Conservation (phyloP, 306 rosid genomes). For the Hippophae rhamnoides region DNA sequence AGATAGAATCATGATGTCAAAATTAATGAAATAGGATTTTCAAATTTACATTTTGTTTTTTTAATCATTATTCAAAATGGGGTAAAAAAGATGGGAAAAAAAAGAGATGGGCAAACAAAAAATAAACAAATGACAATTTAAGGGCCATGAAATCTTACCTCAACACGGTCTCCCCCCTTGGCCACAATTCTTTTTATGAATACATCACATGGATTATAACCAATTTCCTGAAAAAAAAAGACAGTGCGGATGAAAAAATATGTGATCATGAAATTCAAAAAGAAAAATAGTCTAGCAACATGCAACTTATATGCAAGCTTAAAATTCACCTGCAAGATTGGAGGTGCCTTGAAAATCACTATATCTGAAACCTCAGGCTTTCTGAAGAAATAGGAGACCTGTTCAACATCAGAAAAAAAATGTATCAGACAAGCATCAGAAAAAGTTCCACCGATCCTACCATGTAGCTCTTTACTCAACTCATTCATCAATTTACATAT, state of each 20-base stretch:
- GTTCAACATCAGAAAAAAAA: slow-evolving; percentile 11
- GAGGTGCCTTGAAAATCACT: slow-evolving; percentile 82
- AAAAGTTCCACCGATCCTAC: too few species aligned
- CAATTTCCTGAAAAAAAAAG: slow-evolving; percentile 42
- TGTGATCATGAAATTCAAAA: slow-evolving; percentile 6
- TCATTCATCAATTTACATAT: too few species aligned
- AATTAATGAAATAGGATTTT: not conserved
- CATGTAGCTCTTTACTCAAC: too few species aligned
- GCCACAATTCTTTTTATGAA: slow-evolving; percentile 90
- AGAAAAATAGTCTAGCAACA: slow-evolving; percentile 1
- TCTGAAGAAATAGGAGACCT: slow-evolving; percentile 80
- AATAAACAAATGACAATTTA: not conserved
- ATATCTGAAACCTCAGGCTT: slow-evolving; percentile 89
- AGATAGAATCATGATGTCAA: not conserved
- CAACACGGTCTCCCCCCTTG: slow-evolving; percentile 79
- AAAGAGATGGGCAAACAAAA: not conserved
- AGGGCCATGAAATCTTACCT: slow-evolving; percentile 32
- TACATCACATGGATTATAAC: slow-evolving; percentile 55
- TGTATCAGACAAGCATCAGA: too few species aligned
- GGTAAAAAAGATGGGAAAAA: not conserved
- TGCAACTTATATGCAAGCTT: not conserved
- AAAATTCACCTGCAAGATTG: slow-evolving; percentile 51
- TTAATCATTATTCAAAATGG: too few species aligned
- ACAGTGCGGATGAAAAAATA: not conserved
- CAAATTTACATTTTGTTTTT: not conserved